A percentile compares a stretch with the other conserved stretches of the same genome.
phyloP scores from a whole-genome alignment of 306 rosid species.

The Carpinus fangiana region DNA sequence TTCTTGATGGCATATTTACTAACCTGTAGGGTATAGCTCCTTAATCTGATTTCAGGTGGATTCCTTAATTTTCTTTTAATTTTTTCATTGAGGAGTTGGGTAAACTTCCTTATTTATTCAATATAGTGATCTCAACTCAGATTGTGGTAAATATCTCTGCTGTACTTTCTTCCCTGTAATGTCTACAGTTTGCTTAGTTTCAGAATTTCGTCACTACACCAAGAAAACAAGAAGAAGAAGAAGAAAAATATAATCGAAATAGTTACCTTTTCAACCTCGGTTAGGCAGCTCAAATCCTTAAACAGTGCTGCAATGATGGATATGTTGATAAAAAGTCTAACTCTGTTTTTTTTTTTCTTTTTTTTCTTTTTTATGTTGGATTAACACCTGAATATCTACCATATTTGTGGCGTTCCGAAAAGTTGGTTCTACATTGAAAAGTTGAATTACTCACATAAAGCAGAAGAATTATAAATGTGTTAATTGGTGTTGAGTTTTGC shows the following conservation, averaged over 20 bases:
- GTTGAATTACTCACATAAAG: too few species aligned
- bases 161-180: not conserved
- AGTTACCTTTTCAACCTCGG: not conserved
- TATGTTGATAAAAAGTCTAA: not conserved
- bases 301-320: not conserved
- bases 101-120: not conserved
- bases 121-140: not conserved
- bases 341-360: not conserved
- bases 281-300: not conserved
- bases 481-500: too few species aligned
- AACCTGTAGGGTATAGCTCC: conserved; percentile 4
- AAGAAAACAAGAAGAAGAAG: not conserved
- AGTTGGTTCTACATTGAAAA: too few species aligned
- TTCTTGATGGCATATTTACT: not conserved
- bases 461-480: too few species aligned
- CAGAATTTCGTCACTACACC: not conserved
- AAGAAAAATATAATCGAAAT: not conserved
- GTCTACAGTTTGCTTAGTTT: not conserved
- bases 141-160: not conserved
- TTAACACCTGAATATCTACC: not conserved
- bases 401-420: too few species aligned
- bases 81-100: not conserved
- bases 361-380: not conserved
- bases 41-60: not conserved
- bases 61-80: not conserved